Percentiles rank a stretch among this genome's conserved stretches.
Evolutionary conservation across 805 yeast genomes (phyloP).

Genomic region (Saccharomycopsis malanga): DNA sequence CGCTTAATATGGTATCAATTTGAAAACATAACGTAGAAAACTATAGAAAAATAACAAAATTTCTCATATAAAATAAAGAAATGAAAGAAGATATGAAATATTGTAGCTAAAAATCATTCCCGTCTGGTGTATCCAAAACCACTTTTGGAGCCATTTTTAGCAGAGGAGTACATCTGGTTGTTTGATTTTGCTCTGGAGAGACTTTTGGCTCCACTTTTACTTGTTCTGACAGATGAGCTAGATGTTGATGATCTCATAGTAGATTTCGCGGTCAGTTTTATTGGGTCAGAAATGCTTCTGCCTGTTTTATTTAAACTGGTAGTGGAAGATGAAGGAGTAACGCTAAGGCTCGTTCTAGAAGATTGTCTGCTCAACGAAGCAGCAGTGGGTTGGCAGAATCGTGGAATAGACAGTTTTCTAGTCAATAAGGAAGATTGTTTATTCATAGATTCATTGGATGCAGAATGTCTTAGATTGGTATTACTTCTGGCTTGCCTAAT

Average conservation of each 20-base stretch:
- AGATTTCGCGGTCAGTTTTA: background rate
- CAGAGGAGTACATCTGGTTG: background rate
- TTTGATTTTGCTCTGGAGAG: background rate
- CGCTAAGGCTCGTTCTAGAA: conserved; percentile 11
- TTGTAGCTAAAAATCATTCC: too few relatives aligned
- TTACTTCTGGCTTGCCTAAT: conserved; percentile 9
- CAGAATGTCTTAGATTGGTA: background rate
- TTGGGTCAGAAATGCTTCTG: background rate
- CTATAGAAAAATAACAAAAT: too few relatives aligned
- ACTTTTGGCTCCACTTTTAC: background rate
- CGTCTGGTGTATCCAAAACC: too few relatives aligned
- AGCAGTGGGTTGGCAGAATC: conserved; percentile 17
- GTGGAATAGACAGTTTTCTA: conserved; percentile 13
- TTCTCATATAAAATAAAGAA: too few relatives aligned
- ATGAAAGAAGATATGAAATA: too few relatives aligned
- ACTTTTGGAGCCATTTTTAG: too few relatives aligned
- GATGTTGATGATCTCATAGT: conserved; percentile 1
- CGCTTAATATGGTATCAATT: too few relatives aligned
- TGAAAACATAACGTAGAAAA: too few relatives aligned
- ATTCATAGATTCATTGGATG: background rate
- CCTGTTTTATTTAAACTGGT: background rate
- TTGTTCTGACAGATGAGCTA: background rate
- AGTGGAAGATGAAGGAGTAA: background rate
- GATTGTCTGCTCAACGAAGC: conserved; percentile 20
- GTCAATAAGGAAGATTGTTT: background rate